Evolutionary conservation across 2,329 filamentous ascomycete genomes (phyloP), one percentile per base, ranked within the genome.

Genomic region (Myotisia sp.): DNA sequence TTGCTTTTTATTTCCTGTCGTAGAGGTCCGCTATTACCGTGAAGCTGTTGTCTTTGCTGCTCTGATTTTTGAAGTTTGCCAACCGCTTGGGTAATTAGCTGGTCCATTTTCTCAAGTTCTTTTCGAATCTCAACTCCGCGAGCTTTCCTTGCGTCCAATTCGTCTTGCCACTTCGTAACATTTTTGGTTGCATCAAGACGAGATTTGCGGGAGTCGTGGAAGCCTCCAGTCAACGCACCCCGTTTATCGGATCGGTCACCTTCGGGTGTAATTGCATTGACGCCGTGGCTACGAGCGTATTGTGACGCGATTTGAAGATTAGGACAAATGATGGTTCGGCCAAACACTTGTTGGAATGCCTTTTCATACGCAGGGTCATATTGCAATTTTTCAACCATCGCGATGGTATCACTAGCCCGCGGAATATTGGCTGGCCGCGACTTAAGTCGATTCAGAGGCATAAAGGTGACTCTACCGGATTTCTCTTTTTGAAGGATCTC

Each of bases 201-300:
- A 1, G 87, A 95, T 45, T 77, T 79, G 21, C 80, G 73, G 7
- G 80, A 74, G 51, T 98, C 90, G 42, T 93, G 79, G 52, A 79
- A 98, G 47, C 90, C 90, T 65, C 90, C 90, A 31, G 85, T 94
- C 64, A 98, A 74, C 9, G 86, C 87, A 58, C 90, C 90, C 47
- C 87, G 80, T 62, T 92, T 93, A 60, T 94, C 92, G 1, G 85
- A 86, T 20, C 83, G 83, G 56, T 95, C 87, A 55, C 90, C 90
- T 37, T 95, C 86, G 3, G 83, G 80, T 0, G 90, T 98, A 44
- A 98, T 93, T 21, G 84, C 86, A 47, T 85, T 85, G 16, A 95
- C 76, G 12, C 81, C 81, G 49, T 95, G 87, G 47, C 81, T 92
- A 49, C 87, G 75, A 14, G 90, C 83, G 53, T 94, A 94, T 51